Percentiles rank a stretch among this genome's conserved stretches.
Evolutionary conservation across 2,329 filamentous ascomycete genomes (phyloP).

Genomic region (Orbilia oligospora): DNA sequence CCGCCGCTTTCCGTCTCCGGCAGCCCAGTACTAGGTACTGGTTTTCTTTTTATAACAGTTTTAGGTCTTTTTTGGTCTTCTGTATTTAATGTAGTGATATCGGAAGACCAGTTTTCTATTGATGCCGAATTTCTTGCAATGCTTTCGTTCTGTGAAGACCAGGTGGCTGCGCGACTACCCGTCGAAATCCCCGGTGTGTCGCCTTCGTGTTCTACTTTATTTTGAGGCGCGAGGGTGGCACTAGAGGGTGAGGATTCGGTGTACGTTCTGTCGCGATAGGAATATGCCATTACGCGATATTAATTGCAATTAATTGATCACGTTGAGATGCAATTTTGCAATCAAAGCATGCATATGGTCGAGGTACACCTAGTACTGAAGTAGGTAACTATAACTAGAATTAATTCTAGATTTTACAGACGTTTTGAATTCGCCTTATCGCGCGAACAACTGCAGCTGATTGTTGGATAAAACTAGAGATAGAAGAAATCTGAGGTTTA

Average conservation of each 20-base stretch:
- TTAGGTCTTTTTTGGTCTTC: constrained; percentile 1
- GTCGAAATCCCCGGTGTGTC: background rate
- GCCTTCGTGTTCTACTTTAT: background rate
- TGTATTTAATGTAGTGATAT: background rate
- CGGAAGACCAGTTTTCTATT: constrained; percentile 35
- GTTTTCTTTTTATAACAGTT: constrained; percentile 26
- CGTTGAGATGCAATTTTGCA: no score
- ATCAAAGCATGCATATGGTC: no score
- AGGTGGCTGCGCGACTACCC: background rate
- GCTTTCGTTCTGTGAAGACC: constrained; percentile 37
- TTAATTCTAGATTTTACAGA: no score
- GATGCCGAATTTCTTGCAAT: background rate
- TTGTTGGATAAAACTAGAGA: no score
- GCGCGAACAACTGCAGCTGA: no score
- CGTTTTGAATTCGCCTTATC: no score
- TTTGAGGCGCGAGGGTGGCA: background rate
- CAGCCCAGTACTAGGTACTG: background rate
- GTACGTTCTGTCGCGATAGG: background rate
- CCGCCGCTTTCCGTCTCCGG: constrained; percentile 6
- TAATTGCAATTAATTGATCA: no score
- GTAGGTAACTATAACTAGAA: no score
- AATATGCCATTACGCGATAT: background rate
- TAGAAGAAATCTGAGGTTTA: no score
- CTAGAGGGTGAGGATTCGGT: background rate
- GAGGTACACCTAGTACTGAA: no score